Base-by-base conservation (phyloP, 805 yeast species). In the Nakazawaea sp. region DNA sequence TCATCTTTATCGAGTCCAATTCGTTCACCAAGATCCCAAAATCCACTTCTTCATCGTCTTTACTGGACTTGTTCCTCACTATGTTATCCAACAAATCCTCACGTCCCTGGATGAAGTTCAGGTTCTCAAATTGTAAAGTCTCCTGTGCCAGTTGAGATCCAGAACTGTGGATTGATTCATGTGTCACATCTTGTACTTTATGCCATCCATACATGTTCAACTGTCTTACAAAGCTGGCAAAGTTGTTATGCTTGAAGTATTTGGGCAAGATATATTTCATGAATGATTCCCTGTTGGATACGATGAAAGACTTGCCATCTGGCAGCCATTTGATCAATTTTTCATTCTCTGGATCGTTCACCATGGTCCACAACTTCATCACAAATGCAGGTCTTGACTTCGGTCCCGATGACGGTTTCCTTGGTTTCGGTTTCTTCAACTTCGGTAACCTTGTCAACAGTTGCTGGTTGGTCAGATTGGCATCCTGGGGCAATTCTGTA, bases 121-220 rank as follows among this genome's bases (percentile, higher is more conserved):
- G 88, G 45, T 88, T 86, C 44, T 77, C 79, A 62, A 92, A 92
- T 58, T 88, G 94, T 84, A 89, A 81, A 38, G 78, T 72, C 51
- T 92, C 97, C 40, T 89, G 96, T 29, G 62, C 61, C n/a, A 7
- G 26, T 13, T 29, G 37, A 9, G 26, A n/a, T 15, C 35, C 31
- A 21, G 40, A 27, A 40, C 63, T 68, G 39, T 72, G 68, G 42
- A 78, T 60, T 4, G 89, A 72, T 2, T 94, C 97, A 18, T 82
- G 72, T 40, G 64, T 83, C 17, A 89, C 77, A 59, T 92, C 97
- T 59, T 92, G 98, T 4, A 92, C 92, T 60, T 92, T 92, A 64
- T 89, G 97, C 96, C 97, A 92, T 9, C 98, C 98, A 56, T 92
- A 92, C 98, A 92, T 90, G 61, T 90, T 90, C 51, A 90, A 68